Evolutionary conservation across 2,329 filamentous ascomycete species (phyloP).

Genomic region (Neopestalotiopsis sp.): DNA sequence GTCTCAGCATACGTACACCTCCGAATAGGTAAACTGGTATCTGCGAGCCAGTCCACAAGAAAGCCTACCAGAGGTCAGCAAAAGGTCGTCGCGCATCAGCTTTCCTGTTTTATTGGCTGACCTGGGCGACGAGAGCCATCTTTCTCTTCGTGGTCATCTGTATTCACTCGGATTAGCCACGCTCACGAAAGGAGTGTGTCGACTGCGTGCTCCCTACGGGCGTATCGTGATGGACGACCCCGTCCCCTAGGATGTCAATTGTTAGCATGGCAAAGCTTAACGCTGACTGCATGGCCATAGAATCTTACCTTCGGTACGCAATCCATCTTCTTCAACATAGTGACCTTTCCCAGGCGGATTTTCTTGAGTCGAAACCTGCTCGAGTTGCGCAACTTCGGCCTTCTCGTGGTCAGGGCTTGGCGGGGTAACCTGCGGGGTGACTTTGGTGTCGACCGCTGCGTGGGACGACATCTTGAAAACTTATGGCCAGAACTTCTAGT

Average conservation of each 20-base stretch:
- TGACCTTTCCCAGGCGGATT: not conserved
- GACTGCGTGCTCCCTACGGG: not conserved
- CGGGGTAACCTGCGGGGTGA: not conserved
- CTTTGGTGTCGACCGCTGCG: not conserved
- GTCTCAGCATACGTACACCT: constrained; percentile 35
- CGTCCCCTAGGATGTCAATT: not conserved
- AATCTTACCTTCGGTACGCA: constrained; percentile 7
- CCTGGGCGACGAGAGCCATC: constrained; percentile 20
- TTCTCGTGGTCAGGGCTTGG: constrained; percentile 14
- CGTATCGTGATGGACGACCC: not conserved
- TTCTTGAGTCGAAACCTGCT: constrained; percentile 12
- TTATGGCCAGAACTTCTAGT: not conserved
- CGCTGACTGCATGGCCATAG: not conserved
- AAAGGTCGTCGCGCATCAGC: constrained; percentile 43
- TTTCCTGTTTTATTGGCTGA: constrained; percentile 54
- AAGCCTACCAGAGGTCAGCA: constrained; percentile 46
- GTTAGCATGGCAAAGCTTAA: not conserved
- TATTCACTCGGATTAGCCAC: not conserved
- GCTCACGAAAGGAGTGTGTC: not conserved
- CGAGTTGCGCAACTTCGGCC: constrained; percentile 13
- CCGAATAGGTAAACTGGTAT: constrained; percentile 60
- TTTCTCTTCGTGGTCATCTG: constrained; percentile 20
- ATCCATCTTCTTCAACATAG: constrained; percentile 9
- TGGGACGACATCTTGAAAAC: not conserved
- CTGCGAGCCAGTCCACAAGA: constrained; percentile 65